Percentiles rank a stretch among this genome's conserved stretches.
Conservation (phyloP, 73 alveolate species). For the Paramecium tetraurelia region DNA sequence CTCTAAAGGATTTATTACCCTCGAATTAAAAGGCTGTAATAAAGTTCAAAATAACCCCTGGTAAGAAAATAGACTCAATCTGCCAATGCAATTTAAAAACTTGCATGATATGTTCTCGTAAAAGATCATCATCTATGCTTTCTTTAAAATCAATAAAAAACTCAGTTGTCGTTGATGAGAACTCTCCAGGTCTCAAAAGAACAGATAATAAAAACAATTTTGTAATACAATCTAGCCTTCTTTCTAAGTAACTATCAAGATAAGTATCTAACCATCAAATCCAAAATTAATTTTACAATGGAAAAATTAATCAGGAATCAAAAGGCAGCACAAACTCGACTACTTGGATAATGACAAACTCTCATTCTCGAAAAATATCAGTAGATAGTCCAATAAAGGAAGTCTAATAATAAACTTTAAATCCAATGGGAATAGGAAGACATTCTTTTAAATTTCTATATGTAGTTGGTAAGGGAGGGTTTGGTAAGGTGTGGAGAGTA, state of each 20-base stretch:
- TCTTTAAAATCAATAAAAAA: conserved; percentile 26
- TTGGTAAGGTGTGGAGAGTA: conserved; percentile 41
- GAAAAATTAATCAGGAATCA: conserved; percentile 24
- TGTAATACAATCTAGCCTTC: neutral
- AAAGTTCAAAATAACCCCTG: conserved; percentile 18
- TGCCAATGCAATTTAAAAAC: conserved; percentile 19
- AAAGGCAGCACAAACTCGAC: conserved; percentile 32
- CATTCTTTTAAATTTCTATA: conserved; percentile 30
- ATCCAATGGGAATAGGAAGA: conserved; percentile 4
- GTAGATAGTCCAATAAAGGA: conserved; percentile 15
- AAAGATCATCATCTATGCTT: conserved; percentile 50
- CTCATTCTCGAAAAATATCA: conserved; percentile 48
- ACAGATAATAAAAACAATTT: neutral
- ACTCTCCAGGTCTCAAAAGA: conserved; percentile 30
- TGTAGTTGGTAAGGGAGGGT: conserved; percentile 47
- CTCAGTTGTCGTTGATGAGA: conserved; percentile 24
- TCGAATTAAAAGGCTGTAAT: neutral
- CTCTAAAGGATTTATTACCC: neutral
- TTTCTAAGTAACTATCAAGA: conserved; percentile 34
- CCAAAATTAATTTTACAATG: conserved; percentile 18
- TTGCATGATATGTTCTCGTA: conserved; percentile 41
- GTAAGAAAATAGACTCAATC: conserved; percentile 1
- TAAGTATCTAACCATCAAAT: conserved; percentile 44
- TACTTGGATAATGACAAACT: conserved; percentile 5
- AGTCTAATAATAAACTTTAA: neutral